Conservation (phyloP, 2,329 filamentous ascomycete species). For the Conoideocrella luteorostrata region DNA sequence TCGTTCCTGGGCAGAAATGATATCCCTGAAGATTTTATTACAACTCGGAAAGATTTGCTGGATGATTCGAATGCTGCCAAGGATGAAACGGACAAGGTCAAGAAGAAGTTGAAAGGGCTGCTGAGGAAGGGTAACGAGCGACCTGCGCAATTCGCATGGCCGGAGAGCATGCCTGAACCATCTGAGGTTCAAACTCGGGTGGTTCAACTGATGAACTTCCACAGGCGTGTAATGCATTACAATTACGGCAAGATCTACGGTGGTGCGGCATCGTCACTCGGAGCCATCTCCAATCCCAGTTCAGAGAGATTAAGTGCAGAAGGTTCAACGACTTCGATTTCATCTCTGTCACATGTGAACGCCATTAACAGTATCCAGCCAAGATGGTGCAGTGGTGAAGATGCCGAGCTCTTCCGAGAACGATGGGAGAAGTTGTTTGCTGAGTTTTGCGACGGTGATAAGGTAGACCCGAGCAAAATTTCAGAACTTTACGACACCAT, state of each 20-base stretch:
- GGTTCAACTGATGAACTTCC: conserved; percentile 95
- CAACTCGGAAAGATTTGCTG: conserved; percentile 85
- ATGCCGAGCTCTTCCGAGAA: conserved; percentile 89
- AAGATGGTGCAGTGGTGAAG: conserved; percentile 94
- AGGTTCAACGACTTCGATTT: conserved; percentile 35
- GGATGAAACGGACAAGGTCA: conserved; percentile 99
- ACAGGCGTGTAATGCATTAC: conserved; percentile 87
- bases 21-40: conserved; percentile 77
- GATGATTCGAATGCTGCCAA: conserved; percentile 98
- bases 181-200: conserved; percentile 88
- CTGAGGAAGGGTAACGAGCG: conserved; percentile 88
- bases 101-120: conserved; percentile 96
- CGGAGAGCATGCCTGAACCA: conserved; percentile 87
- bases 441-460: conserved; percentile 94
- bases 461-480: conserved; percentile 97
- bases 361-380: conserved; percentile 69
- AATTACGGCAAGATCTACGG: conserved; percentile 80
- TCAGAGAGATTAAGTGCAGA: conserved; percentile 38
- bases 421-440: conserved; percentile 97
- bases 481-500: conserved; percentile 98
- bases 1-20: conserved; percentile 86
- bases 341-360: conserved; percentile 52
- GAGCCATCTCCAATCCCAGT: conserved; percentile 46
- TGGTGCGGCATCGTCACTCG: conserved; percentile 57
- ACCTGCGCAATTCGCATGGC: conserved; percentile 97